These are phyloP conservation scores for Taxillus chinensis DNA, from an alignment of 164 flowering plant species.

Conservation along the genomic window DNA sequence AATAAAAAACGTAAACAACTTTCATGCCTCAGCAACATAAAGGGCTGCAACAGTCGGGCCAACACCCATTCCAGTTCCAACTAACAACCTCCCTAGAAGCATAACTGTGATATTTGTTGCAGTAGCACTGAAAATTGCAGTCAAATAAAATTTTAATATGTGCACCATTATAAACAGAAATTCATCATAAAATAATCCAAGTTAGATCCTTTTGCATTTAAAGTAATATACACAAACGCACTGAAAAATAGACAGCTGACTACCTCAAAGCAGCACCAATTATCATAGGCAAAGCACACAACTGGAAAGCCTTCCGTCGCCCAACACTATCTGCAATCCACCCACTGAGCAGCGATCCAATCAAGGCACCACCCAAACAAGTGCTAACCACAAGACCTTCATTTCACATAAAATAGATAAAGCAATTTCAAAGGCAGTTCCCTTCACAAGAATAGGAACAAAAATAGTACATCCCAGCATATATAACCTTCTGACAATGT, in stretches of 20 bases:
- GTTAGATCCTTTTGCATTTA: not conserved
- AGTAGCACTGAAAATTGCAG: conserved; percentile 38
- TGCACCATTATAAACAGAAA: not conserved
- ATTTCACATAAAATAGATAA: conserved; percentile 9
- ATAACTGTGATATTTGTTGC: conserved; percentile 36
- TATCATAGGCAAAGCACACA: conserved; percentile 91
- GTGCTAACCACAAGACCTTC: conserved; percentile 94
- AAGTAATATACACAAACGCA: not conserved
- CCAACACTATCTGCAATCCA: conserved; percentile 87
- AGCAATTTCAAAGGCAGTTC: not conserved
- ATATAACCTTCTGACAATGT: conserved; percentile 75
- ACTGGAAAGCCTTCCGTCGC: conserved; percentile 86
- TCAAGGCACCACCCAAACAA: conserved; percentile 83
- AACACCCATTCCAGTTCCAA: conserved; percentile 63
- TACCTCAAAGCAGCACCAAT: conserved; percentile 82
- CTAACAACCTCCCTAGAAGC: conserved; percentile 61
- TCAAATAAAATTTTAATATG: not conserved
- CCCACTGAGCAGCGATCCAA: conserved; percentile 82
- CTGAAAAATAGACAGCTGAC: not conserved
- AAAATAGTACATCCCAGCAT: not conserved
- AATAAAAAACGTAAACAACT: not conserved
- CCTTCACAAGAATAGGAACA: not conserved
- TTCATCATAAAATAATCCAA: not conserved
- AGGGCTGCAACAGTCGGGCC: conserved; percentile 72
- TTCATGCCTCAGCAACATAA: conserved; percentile 57